Percentiles rank a stretch among this genome's conserved stretches.
Evolutionary conservation across 1,284 basidiomycete species (phyloP).

Genomic region (Pyrrhoderma lamaoense): DNA sequence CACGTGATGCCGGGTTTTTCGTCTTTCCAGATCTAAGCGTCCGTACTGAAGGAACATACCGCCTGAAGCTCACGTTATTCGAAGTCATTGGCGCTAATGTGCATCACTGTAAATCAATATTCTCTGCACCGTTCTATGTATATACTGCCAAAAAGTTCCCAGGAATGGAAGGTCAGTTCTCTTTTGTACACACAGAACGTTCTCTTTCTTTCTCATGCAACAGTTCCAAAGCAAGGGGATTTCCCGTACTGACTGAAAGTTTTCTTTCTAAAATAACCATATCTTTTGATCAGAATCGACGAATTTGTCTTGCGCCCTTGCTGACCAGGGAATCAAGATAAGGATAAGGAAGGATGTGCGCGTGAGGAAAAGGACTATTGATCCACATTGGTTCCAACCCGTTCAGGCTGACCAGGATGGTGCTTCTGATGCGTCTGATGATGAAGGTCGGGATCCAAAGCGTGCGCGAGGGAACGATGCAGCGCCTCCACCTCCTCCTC

Average conservation of each 20-base stretch:
- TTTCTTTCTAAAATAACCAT: too few species aligned
- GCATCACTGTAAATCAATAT: conserved; percentile 83
- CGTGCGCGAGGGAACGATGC: conserved; percentile 6
- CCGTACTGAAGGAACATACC: conserved; percentile 80
- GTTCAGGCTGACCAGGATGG: conserved; percentile 13
- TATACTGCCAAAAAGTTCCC: conserved; percentile 95
- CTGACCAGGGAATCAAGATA: conserved; percentile 90
- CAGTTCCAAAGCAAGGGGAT: too few species aligned
- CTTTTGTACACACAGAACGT: too few species aligned
- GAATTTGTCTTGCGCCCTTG: conserved; percentile 78
- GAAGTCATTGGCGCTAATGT: conserved; percentile 87
- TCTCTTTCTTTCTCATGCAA: too few species aligned
- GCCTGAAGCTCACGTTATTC: conserved; percentile 86
- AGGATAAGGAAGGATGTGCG: conserved; percentile 85
- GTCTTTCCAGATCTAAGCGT: conserved; percentile 86
- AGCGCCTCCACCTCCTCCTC: conserved; percentile 11
- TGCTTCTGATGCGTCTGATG: conserved; percentile 12
- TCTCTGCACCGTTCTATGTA: conserved; percentile 81
- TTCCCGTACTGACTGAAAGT: conserved; percentile 14
- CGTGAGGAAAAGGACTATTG: conserved; percentile 47
- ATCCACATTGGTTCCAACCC: conserved; percentile 23
- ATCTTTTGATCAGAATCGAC: too few species aligned
- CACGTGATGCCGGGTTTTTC: conserved; percentile 79
- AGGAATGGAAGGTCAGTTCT: conserved; percentile 74
- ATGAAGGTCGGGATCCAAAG: conserved; percentile 15